These are phyloP conservation scores for Ceratobasidium sp. DNA, from an alignment of 1,284 basidiomycete genomes.

Conservation along the genomic window DNA sequence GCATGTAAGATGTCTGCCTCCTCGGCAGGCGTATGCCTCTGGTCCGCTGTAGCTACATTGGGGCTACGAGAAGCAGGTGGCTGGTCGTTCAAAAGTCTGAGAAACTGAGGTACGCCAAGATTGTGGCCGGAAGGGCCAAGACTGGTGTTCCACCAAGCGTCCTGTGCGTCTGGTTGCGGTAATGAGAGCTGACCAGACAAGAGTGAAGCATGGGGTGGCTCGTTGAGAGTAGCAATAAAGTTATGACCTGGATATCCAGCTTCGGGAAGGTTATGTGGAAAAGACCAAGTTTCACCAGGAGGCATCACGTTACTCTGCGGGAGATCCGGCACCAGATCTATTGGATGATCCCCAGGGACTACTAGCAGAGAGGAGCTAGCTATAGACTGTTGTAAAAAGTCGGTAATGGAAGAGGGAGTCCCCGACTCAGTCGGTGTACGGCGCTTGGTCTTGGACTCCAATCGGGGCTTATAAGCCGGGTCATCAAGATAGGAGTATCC, in stretches of 20 bases:
- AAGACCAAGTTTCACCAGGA: not conserved
- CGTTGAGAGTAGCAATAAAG: not conserved
- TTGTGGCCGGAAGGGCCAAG: not conserved
- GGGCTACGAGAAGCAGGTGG: not conserved
- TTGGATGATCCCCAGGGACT: not conserved
- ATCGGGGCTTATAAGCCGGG: not conserved
- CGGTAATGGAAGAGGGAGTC: not conserved
- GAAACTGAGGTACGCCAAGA: not conserved
- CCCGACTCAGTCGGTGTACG: slow-evolving; percentile 6
- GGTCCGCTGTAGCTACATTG: not conserved
- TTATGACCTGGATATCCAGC: not conserved
- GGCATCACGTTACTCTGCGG: not conserved
- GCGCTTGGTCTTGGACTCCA: not conserved
- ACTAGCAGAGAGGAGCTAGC: not conserved
- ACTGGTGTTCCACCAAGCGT: not conserved
- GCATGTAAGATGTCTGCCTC: slow-evolving; percentile 9
- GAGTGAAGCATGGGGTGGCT: not conserved
- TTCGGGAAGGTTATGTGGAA: not conserved
- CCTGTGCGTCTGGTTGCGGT: not conserved
- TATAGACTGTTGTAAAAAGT: too few relatives aligned
- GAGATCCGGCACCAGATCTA: not conserved
- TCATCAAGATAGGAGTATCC: slow-evolving; percentile 33
- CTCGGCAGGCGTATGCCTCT: not conserved
- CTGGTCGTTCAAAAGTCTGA: not conserved
- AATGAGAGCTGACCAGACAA: not conserved